Conservation (phyloP, 2,329 filamentous ascomycete species). For the Neofusicoccum kwambonambiense region DNA sequence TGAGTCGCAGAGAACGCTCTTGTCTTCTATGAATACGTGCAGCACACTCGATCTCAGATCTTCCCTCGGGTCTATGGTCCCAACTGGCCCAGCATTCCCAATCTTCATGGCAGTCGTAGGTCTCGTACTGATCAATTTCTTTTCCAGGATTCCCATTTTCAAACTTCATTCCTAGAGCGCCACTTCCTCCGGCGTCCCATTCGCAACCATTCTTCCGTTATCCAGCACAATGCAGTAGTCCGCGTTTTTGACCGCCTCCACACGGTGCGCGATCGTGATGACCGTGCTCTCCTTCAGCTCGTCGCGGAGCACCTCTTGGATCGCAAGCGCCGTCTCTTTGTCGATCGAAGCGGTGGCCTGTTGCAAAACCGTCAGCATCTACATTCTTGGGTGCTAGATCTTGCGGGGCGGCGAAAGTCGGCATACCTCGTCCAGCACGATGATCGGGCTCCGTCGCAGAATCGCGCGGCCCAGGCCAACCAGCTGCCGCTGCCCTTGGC, state of each 20-base stretch:
- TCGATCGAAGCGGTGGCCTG: conserved; percentile 63
- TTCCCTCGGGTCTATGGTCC: no score
- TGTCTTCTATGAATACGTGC: no score
- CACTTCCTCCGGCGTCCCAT: conserved; percentile 34
- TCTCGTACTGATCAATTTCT: no score
- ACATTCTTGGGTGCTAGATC: neutral
- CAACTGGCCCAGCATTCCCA: no score
- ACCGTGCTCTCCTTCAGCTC: conserved; percentile 61
- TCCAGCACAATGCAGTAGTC: conserved; percentile 56
- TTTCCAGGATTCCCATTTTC: no score
- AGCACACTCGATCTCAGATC: no score
- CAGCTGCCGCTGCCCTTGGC: conserved; percentile 64
- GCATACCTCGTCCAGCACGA: conserved; percentile 60
- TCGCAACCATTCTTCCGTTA: conserved; percentile 48
- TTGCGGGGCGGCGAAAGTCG: no score
- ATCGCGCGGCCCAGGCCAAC: conserved; percentile 64
- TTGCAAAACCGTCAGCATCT: neutral
- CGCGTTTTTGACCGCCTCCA: conserved; percentile 61
- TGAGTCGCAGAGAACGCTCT: no score
- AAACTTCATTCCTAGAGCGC: neutral
- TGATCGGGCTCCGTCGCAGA: conserved; percentile 58
- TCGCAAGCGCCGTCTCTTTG: conserved; percentile 57
- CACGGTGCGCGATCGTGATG: conserved; percentile 64
- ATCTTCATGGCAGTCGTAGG: no score
- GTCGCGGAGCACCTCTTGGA: conserved; percentile 55